Conservation (phyloP, 2,329 filamentous ascomycete genomes). For the Parafenestella ontariensis region DNA sequence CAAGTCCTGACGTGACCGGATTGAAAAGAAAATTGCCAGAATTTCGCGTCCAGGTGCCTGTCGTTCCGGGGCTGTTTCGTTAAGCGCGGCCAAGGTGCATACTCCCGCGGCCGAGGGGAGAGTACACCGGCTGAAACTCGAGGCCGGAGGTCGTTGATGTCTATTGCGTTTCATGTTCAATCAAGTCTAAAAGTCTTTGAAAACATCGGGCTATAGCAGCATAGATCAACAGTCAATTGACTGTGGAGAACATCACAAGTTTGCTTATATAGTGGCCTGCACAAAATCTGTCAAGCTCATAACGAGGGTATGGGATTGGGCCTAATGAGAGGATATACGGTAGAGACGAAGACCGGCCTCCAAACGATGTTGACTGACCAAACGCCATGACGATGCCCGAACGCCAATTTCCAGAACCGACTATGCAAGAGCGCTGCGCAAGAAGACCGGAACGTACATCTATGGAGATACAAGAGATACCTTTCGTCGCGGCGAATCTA, state of each 20-base stretch:
- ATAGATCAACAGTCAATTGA: not conserved
- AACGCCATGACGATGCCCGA: constrained; percentile 30
- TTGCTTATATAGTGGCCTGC: not conserved
- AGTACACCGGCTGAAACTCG: not conserved
- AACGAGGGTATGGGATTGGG: constrained; percentile 13
- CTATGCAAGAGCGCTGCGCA: constrained; percentile 30
- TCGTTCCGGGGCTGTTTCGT: constrained; percentile 9
- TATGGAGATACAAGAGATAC: constrained; percentile 24
- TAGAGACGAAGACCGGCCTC: constrained; percentile 2
- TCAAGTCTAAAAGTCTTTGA: not conserved
- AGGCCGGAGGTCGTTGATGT: not conserved
- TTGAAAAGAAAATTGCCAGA: constrained; percentile 16
- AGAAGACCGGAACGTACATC: constrained; percentile 24
- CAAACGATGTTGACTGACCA: constrained; percentile 12
- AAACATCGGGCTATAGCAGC: not conserved
- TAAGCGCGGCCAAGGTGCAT: constrained; percentile 8
- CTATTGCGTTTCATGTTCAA: not conserved
- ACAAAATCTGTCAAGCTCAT: not conserved
- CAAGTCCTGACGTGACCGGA: constrained; percentile 6
- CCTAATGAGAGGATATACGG: constrained; percentile 16
- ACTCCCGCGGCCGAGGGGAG: constrained; percentile 34
- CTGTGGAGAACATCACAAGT: too few relatives aligned
- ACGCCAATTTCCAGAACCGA: constrained; percentile 20
- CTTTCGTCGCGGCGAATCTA: constrained; percentile 22
- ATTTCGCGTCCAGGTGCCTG: constrained; percentile 4